Evolutionary conservation across 1,284 basidiomycete genomes (phyloP).

Genomic region (Puccinia horiana): DNA sequence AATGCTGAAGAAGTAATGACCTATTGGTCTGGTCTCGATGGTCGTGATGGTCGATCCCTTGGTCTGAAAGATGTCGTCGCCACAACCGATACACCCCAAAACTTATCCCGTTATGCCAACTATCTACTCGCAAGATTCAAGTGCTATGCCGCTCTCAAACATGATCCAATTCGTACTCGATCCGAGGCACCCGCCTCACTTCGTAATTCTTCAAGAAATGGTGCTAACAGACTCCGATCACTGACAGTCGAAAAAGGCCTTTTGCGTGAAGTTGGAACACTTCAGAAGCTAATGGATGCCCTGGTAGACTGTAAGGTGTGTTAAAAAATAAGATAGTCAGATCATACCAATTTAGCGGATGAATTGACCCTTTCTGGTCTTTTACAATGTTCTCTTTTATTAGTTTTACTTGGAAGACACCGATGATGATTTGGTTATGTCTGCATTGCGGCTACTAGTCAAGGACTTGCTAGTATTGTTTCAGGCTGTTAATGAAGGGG

Average conservation of each 20-base stretch:
- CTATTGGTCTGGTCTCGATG: slow-evolving; percentile 75
- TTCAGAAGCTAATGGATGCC: slow-evolving; percentile 84
- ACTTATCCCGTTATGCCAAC: slow-evolving; percentile 79
- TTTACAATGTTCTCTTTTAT: background rate
- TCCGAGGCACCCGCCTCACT: slow-evolving; percentile 28
- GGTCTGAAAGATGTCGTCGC: slow-evolving; percentile 48
- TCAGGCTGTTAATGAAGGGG: slow-evolving; percentile 95
- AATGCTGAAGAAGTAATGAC: slow-evolving; percentile 85
- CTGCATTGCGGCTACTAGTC: slow-evolving; percentile 89
- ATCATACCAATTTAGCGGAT: background rate
- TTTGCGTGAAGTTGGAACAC: slow-evolving; percentile 83
- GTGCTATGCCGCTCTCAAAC: slow-evolving; percentile 86
- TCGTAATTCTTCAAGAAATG: slow-evolving; percentile 52
- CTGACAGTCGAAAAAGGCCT: slow-evolving; percentile 96
- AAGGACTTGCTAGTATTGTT: slow-evolving; percentile 95
- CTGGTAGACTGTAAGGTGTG: slow-evolving; percentile 80
- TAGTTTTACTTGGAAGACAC: slow-evolving; percentile 88
- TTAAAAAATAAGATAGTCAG: background rate
- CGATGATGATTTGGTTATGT: slow-evolving; percentile 83
- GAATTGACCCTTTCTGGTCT: background rate
- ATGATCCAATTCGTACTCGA: slow-evolving; percentile 83
- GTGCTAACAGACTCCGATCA: slow-evolving; percentile 69
- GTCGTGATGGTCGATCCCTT: slow-evolving; percentile 68
- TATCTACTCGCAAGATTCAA: slow-evolving; percentile 88
- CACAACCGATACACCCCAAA: slow-evolving; percentile 69